phyloP scores from a whole-genome alignment of 2,329 filamentous ascomycete genomes.

The Fonsecaea pugnacius region DNA sequence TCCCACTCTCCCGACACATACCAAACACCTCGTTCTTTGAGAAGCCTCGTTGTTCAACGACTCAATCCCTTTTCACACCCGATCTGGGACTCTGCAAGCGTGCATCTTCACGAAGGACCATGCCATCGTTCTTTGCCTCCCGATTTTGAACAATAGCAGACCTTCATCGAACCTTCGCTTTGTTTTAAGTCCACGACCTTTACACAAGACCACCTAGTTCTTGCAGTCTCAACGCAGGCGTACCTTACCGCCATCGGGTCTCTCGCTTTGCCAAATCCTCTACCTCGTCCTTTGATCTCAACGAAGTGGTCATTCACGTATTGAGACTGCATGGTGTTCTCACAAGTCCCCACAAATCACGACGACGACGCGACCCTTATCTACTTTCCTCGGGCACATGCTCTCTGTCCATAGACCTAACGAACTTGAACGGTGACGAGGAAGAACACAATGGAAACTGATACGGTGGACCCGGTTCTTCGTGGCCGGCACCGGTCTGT shows the following conservation, averaged over 20 bases:
- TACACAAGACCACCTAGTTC: neutral
- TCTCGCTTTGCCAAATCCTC: neutral
- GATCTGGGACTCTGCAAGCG: neutral
- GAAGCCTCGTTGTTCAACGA: neutral
- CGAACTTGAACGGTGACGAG: constrained; percentile 8
- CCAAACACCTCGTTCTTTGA: constrained; percentile 5
- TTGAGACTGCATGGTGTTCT: neutral
- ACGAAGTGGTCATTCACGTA: neutral
- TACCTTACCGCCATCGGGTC: neutral
- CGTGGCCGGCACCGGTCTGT: constrained; percentile 38
- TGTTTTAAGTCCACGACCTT: neutral
- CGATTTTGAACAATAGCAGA: neutral
- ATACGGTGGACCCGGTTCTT: constrained; percentile 26
- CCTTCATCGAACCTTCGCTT: neutral
- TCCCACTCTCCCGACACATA: constrained; percentile 4
- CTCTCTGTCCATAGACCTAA: constrained; percentile 6
- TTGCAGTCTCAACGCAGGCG: neutral
- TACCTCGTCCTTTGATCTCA: neutral
- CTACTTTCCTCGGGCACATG: constrained; percentile 16
- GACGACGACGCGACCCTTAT: constrained; percentile 20
- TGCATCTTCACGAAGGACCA: neutral
- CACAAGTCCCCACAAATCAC: neutral
- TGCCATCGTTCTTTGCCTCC: neutral
- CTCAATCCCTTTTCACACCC: neutral
- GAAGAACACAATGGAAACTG: constrained; percentile 24